phyloP scores from a whole-genome alignment of 345 rosid species.

The Citrus medica region DNA sequence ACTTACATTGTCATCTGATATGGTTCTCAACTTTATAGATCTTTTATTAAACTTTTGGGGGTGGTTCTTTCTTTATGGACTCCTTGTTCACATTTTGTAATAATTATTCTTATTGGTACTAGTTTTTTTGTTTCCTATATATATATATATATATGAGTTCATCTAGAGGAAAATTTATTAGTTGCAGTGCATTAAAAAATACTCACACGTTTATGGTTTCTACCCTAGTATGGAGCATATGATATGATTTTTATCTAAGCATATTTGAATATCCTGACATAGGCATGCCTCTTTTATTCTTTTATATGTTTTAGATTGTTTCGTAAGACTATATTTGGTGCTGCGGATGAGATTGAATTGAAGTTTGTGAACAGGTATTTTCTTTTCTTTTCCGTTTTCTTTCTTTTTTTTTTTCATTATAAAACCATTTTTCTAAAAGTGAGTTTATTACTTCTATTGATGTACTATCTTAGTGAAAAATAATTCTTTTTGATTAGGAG shows the following conservation, averaged over 20 bases:
- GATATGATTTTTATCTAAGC: not conserved
- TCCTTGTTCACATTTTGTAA: too few relatives aligned
- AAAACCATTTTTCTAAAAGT: not conserved
- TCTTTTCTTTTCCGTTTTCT: too few relatives aligned
- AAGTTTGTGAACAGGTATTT: slow-evolving; percentile 90
- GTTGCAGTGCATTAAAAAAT: not conserved
- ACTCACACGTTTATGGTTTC: not conserved
- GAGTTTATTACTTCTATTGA: not conserved
- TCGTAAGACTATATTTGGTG: slow-evolving; percentile 92
- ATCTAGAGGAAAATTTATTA: too few relatives aligned
- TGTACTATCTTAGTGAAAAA: slow-evolving; percentile 13
- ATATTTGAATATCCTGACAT: slow-evolving; percentile 8
- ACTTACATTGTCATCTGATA: too few relatives aligned
- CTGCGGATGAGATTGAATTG: slow-evolving; percentile 92
- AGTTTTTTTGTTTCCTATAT: too few relatives aligned
- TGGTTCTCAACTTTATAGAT: too few relatives aligned
- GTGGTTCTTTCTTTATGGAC: too few relatives aligned
- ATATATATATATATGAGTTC: too few relatives aligned
- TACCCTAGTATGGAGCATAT: not conserved
- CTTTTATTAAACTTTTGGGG: too few relatives aligned
- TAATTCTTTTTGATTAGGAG: slow-evolving; percentile 48
- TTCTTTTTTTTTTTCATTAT: not conserved
- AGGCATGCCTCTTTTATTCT: not conserved
- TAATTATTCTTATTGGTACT: too few relatives aligned
- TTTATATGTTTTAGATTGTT: slow-evolving; percentile 54